These are phyloP conservation scores for Acacia concinna DNA, from an alignment of 331 rosid species.

Conservation along the genomic window DNA sequence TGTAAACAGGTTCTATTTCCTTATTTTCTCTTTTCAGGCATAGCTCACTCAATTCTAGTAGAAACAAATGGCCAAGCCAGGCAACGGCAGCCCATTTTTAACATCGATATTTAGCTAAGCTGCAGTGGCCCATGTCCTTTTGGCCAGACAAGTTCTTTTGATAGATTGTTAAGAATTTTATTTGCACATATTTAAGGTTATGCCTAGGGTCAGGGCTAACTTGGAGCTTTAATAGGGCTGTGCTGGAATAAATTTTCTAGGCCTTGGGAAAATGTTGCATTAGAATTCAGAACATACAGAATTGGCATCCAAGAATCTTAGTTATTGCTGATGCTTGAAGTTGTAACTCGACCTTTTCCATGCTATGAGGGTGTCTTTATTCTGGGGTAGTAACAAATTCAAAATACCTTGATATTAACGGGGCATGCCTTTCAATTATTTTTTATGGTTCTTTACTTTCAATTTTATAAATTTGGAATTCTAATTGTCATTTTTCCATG, in stretches of 20 bases:
- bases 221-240: not conserved
- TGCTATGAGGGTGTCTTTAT: not conserved
- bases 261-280: not conserved
- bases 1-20: slow-evolving; percentile 27
- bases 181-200: not conserved
- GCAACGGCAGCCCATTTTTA: not conserved
- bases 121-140: not conserved
- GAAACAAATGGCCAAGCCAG: not conserved
- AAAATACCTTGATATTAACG: not conserved
- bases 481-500: not conserved
- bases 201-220: not conserved
- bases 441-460: not conserved
- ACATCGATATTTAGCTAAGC: not conserved
- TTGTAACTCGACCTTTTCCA: not conserved
- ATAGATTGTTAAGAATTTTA: not conserved
- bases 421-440: too few species aligned
- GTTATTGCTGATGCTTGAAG: too few species aligned
- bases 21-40: not conserved
- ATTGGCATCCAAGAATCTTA: not conserved
- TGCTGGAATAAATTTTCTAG: not conserved
- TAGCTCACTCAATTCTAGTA: not conserved
- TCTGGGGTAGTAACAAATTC: not conserved
- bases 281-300: not conserved
- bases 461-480: too few species aligned
- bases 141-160: not conserved